These are phyloP conservation scores for Trichosporon asahii DNA, from an alignment of 1,284 basidiomycete genomes.

Conservation along the genomic window DNA sequence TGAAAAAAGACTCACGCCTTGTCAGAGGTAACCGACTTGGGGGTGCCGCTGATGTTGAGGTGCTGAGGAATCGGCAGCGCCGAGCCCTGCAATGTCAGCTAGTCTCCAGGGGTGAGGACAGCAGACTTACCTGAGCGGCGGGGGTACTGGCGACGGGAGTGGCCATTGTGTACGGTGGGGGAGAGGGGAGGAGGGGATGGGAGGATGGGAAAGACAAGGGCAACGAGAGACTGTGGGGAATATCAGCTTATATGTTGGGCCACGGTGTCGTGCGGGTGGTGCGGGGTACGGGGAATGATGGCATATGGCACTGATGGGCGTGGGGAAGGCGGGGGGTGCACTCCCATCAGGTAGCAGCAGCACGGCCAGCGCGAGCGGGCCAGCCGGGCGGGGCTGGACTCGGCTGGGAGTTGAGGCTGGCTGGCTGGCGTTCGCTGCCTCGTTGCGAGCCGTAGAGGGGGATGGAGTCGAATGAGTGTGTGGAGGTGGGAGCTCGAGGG, in stretches of 20 bases:
- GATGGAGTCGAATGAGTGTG: neutral
- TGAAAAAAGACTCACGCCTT: neutral
- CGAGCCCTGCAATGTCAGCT: neutral
- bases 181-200: neutral
- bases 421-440: neutral
- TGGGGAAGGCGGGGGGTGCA: neutral
- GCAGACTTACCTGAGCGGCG: neutral
- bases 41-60: slow-evolving; percentile 9
- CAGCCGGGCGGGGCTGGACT: neutral
- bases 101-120: neutral
- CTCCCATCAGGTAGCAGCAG: neutral
- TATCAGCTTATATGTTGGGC: neutral
- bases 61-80: slow-evolving; percentile 1
- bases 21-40: neutral
- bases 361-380: neutral
- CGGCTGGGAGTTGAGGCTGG: neutral
- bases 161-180: slow-evolving; percentile 4
- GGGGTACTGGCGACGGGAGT: slow-evolving; percentile 3
- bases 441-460: neutral
- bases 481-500: neutral
- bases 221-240: neutral
- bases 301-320: neutral
- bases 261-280: neutral
- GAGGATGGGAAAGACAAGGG: neutral
- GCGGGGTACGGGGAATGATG: neutral